These are phyloP conservation scores for Lyophyllum decastes DNA, from an alignment of 768 basidiomycete genomes.

Conservation along the genomic window DNA sequence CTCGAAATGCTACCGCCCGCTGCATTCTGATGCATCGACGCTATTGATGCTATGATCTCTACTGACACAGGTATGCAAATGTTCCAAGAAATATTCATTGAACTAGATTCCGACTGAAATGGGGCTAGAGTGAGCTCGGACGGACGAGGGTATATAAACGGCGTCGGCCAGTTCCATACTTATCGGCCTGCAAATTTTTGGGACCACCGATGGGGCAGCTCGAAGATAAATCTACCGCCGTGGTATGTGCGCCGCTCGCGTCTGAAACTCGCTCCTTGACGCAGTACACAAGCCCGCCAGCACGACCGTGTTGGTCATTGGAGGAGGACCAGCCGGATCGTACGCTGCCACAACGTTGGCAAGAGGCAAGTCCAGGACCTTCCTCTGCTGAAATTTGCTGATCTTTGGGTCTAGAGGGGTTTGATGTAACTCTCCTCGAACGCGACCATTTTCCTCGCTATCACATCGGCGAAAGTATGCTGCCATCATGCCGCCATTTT, in stretches of 20 bases:
- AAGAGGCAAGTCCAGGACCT: slow-evolving; percentile 32
- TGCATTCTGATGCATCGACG: neutral
- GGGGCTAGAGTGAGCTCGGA: neutral
- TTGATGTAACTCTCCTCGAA: slow-evolving; percentile 54
- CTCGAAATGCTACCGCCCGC: neutral
- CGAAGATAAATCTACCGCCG: neutral
- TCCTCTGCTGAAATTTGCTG: neutral
- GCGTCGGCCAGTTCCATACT: neutral
- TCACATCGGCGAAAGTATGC: slow-evolving; percentile 38
- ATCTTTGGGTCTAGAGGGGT: slow-evolving; percentile 20
- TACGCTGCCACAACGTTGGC: slow-evolving; percentile 48
- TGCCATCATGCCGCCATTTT: slow-evolving; percentile 33
- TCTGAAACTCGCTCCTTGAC: neutral
- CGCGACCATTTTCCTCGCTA: slow-evolving; percentile 47
- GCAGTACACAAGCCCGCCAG: slow-evolving; percentile 16
- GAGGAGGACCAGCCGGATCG: slow-evolving; percentile 49
- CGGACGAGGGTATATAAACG: neutral
- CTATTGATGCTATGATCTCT: neutral
- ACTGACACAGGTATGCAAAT: neutral
- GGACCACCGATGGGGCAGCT: neutral
- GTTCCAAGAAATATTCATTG: neutral
- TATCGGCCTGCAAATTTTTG: too few species aligned
- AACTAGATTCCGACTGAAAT: neutral
- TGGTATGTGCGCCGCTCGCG: neutral
- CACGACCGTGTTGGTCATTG: slow-evolving; percentile 38